Conservation (phyloP, 371 early-diverging fungal species). For the Chytridiales sp. region DNA sequence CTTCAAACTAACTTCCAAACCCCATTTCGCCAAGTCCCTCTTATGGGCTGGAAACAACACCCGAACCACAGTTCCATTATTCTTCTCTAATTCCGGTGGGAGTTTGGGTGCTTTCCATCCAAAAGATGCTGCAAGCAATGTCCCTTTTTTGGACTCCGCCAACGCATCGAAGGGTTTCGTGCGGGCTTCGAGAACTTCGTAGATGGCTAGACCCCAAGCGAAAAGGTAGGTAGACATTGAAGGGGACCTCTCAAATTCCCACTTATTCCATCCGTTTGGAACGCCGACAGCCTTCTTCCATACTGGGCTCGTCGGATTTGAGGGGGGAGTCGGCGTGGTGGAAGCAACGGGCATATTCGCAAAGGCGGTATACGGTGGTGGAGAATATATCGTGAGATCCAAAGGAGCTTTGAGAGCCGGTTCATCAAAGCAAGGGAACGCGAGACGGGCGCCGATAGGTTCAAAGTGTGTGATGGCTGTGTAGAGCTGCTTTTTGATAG, state of each 20-base stretch:
- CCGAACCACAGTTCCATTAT: no score
- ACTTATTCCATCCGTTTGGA: constrained; percentile 13
- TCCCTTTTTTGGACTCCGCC: no score
- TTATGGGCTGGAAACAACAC: no score
- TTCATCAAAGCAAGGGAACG: constrained; percentile 70
- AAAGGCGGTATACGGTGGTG: constrained; percentile 6
- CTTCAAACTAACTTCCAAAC: constrained; percentile 66
- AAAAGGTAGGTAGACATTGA: constrained; percentile 22
- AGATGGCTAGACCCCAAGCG: constrained; percentile 21
- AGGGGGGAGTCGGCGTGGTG: background rate
- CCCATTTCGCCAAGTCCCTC: constrained; percentile 4
- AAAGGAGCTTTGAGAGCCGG: constrained; percentile 74
- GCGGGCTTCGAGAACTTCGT: background rate
- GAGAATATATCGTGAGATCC: constrained; percentile 57
- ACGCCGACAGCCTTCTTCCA: background rate
- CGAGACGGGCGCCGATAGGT: constrained; percentile 76
- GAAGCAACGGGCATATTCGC: constrained; percentile 24
- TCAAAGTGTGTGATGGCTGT: constrained; percentile 87
- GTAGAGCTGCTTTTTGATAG: background rate
- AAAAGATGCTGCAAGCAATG: no score
- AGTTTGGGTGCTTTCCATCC: no score
- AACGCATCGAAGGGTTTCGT: background rate
- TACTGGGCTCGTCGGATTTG: background rate
- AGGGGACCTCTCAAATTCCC: constrained; percentile 10
- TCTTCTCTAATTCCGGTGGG: no score